Evolutionary conservation across 257 asterid genomes (phyloP).

Genomic region (Penstemon newberryi): DNA sequence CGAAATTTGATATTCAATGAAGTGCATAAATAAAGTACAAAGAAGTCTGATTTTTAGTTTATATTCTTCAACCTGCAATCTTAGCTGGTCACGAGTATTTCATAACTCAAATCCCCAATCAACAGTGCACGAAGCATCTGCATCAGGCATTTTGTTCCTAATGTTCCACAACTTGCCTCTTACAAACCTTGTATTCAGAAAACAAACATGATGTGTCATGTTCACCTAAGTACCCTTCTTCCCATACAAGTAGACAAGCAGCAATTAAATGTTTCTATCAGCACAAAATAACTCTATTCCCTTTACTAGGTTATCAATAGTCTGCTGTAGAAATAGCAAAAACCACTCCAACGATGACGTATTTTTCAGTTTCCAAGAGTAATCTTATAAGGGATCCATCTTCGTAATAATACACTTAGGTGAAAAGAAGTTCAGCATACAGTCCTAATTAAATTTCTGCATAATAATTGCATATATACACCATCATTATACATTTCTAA

Average conservation of each 20-base stretch:
- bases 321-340: not conserved
- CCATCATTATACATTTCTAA: not conserved
- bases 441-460: conserved; percentile 1
- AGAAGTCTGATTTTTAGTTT: not conserved
- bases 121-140: not conserved
- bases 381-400: not conserved
- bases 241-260: not conserved
- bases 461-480: not conserved
- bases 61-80: conserved; percentile 1
- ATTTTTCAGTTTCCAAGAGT: not conserved
- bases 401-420: not conserved
- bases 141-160: not conserved
- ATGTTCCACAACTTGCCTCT: not conserved
- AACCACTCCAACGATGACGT: not conserved
- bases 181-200: not conserved
- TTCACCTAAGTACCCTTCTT: not conserved
- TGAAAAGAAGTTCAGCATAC: conserved; percentile 4
- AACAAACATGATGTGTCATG: not conserved
- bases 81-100: not conserved
- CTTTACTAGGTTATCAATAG: not conserved
- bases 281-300: not conserved
- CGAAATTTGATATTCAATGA: not conserved
- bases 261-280: not conserved
- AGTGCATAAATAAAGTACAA: not conserved
- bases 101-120: not conserved